Evolutionary conservation across 768 basidiomycete species (phyloP), one percentile per base, ranked within the genome.

Genomic region (Punctularia strigosozonata): DNA sequence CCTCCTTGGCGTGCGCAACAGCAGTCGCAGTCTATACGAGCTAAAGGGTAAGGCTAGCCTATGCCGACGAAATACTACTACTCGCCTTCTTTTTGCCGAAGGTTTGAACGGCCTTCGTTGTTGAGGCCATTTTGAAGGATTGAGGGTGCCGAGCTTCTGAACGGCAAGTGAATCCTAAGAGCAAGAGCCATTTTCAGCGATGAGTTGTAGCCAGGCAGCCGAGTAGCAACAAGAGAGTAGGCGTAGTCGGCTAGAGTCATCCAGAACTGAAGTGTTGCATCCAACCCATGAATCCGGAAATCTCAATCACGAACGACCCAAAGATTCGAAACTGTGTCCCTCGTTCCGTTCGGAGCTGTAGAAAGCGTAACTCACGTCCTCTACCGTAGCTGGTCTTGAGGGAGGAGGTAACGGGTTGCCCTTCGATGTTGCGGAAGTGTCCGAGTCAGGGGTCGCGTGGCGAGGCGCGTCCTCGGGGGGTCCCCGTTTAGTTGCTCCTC

Each of bases 61-160:
- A 34, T 33, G 45, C 26, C 46, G 38, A 31, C n/a, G 39, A 20
- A 38, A 26, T 37, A 45, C 12, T 3, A 14, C 19, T 24, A 48
- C 76, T 47, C 60, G 75, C 89, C 85, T 97, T 97, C 82, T 98
- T 98, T 88, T 98, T 98, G 66, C 94, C 94, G 68, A 98, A 98
- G 47, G 89, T 94, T 62, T 97, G 94, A 51, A 98, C 94, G 69
- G 92, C 89, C 69, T 88, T 87, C 49, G 65, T 62, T 52, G 69
- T 56, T 57, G 81, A 72, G 51, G 79, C 75, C 83, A 86, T 87
- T 64, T 66, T 75, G 55, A 50, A 42, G 44, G 37, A 44, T 34
- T 33, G 46, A 47, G 43, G 40, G 38, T 50, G 46, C 46, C 49
- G 39, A 31, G 31, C 43, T 38, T 36, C 45, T 42, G 43, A 49